Conservation (phyloP, 345 rosid species). For the Gynandropsis gynandra region DNA sequence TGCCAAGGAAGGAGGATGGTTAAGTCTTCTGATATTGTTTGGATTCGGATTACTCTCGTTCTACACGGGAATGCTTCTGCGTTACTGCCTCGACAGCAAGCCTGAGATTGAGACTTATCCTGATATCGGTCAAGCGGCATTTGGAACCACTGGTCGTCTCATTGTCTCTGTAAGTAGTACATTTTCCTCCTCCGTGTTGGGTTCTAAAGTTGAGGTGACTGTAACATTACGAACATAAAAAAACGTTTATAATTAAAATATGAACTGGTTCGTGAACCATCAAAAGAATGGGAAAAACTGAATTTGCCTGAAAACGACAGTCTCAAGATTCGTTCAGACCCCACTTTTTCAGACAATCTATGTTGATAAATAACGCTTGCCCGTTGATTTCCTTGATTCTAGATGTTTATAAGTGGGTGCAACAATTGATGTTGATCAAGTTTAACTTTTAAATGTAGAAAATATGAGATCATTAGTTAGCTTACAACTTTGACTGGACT, state of each 20-base stretch:
- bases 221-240: too few relatives aligned
- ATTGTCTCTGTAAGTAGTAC: conserved; percentile 56
- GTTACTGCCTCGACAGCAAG: conserved; percentile 77
- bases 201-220: too few relatives aligned
- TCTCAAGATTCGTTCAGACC: too few relatives aligned
- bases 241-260: too few relatives aligned
- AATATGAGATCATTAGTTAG: neutral
- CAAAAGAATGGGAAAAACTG: too few relatives aligned
- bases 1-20: conserved; percentile 91
- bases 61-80: conserved; percentile 82
- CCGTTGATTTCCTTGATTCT: too few relatives aligned
- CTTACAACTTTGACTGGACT: neutral
- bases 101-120: conserved; percentile 90
- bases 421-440: too few relatives aligned
- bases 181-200: neutral
- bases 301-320: too few relatives aligned
- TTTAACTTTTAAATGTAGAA: neutral
- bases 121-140: conserved; percentile 92
- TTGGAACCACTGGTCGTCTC: conserved; percentile 62
- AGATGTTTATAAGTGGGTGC: too few relatives aligned
- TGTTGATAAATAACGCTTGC: too few relatives aligned
- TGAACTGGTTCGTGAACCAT: too few relatives aligned
- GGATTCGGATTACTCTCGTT: conserved; percentile 65
- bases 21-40: conserved; percentile 52
- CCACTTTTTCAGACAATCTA: too few relatives aligned